Evolutionary conservation across 805 yeast species (phyloP), one percentile per base, ranked within the genome.

Genomic region (Teunomyces gatunensis): DNA sequence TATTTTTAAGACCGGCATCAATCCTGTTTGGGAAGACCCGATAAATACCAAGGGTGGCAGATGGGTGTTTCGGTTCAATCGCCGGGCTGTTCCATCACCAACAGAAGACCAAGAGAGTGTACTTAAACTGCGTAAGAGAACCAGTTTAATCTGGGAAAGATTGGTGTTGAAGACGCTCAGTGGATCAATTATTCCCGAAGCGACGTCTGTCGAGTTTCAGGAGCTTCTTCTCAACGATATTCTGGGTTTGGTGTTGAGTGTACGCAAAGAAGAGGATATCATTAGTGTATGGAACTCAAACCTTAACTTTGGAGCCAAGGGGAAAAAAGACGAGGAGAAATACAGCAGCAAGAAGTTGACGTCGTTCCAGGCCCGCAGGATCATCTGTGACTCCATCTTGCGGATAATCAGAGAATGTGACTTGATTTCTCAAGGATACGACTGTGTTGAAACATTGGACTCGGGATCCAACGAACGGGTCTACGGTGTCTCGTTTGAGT

Each of bases 21-120:
- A 78, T 53, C 88, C 88, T 9, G 77, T 80, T 42, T 83, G 88
- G 87, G 87, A 83, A 58, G 87, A 83, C 57, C 83, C 84, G 6
- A 67, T 73, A 43, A 83, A 83, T 58, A 64, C 75, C 50, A 67
- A 71, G 44, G 87, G 87, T 32, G 87, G 88, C 2, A 67, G 85
- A 54, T 82, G 85, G 85, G 73, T 78, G 15, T 76, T 81, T 54
- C 68, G 82, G 52, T 74, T 80, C 54, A 62, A 67, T 55, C 65
- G 79, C 36, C 60, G 72, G 3, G 56, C 56, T n/a, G 49, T 47
- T 13, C 17, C 49, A 1, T 9, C 18, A 6, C 13, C 39, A 7
- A 7, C 39, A 4, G 51, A 42, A 20, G 55, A 54, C 23, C 55
- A 50, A 27, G 67, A 63, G 17, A 46, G 50, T 18, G 48, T 57